Conservation (phyloP, 2,329 filamentous ascomycete species). For the Pseudocercospora fijiensis region DNA sequence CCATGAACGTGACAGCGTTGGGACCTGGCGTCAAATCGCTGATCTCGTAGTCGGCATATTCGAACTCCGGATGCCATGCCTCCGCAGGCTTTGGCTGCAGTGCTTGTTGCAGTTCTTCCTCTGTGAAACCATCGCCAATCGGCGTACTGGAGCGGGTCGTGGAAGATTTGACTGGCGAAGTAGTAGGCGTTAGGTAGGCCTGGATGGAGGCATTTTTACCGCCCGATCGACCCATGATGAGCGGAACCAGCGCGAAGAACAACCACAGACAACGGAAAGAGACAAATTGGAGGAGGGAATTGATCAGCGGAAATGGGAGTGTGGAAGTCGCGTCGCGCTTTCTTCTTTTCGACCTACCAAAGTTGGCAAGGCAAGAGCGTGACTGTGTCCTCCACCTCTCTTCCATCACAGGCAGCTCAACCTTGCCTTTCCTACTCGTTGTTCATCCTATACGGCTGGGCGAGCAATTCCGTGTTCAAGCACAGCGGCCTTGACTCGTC, state of each 20-base stretch:
- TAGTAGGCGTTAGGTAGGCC: constrained; percentile 41
- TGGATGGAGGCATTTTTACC: constrained; percentile 43
- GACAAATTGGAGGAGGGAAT: neutral
- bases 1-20: constrained; percentile 52
- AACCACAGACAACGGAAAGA: neutral
- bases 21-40: constrained; percentile 52
- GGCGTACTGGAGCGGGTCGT: constrained; percentile 18
- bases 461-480: neutral
- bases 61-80: constrained; percentile 50
- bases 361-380: neutral
- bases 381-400: neutral
- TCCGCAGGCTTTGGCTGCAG: constrained; percentile 24
- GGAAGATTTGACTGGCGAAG: constrained; percentile 26
- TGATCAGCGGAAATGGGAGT: neutral
- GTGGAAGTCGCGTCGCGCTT: constrained; percentile 8
- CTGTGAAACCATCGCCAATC: constrained; percentile 55
- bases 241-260: neutral
- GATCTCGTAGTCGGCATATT: constrained; percentile 50
- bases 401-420: neutral
- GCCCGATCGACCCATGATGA: constrained; percentile 16
- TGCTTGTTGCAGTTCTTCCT: constrained; percentile 43
- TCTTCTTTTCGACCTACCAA: neutral
- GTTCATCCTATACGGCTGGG: neutral
- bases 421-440: neutral
- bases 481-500: neutral